phyloP scores from a whole-genome alignment of 2,329 filamentous ascomycete genomes.

The Elsinoe perseae region DNA sequence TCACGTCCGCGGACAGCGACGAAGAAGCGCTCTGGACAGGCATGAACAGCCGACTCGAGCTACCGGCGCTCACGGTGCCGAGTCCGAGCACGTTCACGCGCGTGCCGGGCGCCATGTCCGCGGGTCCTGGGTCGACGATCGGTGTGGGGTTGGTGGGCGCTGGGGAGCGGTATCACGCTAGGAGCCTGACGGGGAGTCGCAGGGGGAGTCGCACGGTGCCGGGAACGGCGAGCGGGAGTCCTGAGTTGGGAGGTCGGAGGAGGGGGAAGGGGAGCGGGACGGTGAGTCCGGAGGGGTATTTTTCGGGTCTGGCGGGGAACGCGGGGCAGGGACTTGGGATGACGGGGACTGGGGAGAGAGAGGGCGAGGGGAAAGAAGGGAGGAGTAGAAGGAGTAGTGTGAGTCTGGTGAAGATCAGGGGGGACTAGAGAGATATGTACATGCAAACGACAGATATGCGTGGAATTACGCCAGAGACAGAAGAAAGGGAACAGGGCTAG shows the following conservation, averaged over 20 bases:
- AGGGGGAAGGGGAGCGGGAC: constrained; percentile 19
- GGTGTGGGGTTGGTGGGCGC: constrained; percentile 15
- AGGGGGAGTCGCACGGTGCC: constrained; percentile 25
- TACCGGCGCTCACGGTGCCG: constrained; percentile 25
- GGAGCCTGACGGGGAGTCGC: constrained; percentile 30
- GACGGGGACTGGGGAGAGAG: not conserved
- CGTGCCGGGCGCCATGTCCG: too few species aligned
- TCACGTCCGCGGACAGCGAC: constrained; percentile 30
- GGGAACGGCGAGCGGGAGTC: constrained; percentile 30
- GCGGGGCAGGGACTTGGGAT: not conserved
- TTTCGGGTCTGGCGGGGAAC: constrained; percentile 15
- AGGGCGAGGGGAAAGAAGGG: not conserved
- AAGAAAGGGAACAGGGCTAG: too few species aligned
- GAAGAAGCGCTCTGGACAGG: constrained; percentile 40
- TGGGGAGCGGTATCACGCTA: constrained; percentile 25
- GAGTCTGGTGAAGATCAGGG: constrained; percentile 13
- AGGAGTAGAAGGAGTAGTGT: constrained; percentile 6
- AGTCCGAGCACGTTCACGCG: constrained; percentile 17
- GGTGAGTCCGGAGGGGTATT: constrained; percentile 24
- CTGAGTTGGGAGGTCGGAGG: not conserved
- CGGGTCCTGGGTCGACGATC: not conserved
- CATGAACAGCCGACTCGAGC: constrained; percentile 36
- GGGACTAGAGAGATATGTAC: not conserved
- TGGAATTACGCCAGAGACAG: not conserved
- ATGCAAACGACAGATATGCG: too few species aligned